Percentiles rank a stretch among this genome's conserved stretches.
Evolutionary conservation across 805 yeast genomes (phyloP).

Genomic region (Metschnikowia santaceciliae): DNA sequence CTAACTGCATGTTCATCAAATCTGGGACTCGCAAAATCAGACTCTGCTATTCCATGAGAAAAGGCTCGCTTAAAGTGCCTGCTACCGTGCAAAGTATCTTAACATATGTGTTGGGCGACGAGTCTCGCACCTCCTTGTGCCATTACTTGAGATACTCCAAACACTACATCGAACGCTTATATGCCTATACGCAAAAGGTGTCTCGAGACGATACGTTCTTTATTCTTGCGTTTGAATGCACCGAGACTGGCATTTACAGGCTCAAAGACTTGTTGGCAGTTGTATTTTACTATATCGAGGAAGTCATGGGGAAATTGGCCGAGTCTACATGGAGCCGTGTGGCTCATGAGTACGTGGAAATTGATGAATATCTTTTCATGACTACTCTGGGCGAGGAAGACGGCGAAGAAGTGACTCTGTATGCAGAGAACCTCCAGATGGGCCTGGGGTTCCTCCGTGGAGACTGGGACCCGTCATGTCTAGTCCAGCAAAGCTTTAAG

Average conservation of each 20-base stretch:
- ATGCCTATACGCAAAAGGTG: conserved; percentile 41
- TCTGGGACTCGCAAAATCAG: conserved; percentile 33
- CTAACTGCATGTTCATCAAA: conserved; percentile 34
- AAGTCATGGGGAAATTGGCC: conserved; percentile 2
- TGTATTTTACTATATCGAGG: conserved; percentile 29
- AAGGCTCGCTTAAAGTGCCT: neutral
- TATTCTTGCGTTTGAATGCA: conserved; percentile 48
- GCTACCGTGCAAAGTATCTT: conserved; percentile 39
- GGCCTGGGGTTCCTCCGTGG: neutral
- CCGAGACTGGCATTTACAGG: conserved; percentile 42
- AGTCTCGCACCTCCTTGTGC: conserved; percentile 48
- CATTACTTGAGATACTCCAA: conserved; percentile 27
- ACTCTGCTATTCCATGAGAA: conserved; percentile 42
- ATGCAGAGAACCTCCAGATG: conserved; percentile 9
- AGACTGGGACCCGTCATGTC: neutral
- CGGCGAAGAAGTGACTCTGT: conserved; percentile 9
- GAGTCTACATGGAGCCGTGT: conserved; percentile 31
- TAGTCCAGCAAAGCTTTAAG: neutral
- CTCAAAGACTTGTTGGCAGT: conserved; percentile 29
- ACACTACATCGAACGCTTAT: conserved; percentile 35
- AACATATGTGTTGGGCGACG: conserved; percentile 63
- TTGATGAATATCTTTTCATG: conserved; percentile 43
- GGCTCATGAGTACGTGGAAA: conserved; percentile 45
- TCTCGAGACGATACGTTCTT: conserved; percentile 37
- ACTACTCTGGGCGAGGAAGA: conserved; percentile 19